Conservation (phyloP, 2,329 filamentous ascomycete species). For the Ceratocystis harringtonii region DNA sequence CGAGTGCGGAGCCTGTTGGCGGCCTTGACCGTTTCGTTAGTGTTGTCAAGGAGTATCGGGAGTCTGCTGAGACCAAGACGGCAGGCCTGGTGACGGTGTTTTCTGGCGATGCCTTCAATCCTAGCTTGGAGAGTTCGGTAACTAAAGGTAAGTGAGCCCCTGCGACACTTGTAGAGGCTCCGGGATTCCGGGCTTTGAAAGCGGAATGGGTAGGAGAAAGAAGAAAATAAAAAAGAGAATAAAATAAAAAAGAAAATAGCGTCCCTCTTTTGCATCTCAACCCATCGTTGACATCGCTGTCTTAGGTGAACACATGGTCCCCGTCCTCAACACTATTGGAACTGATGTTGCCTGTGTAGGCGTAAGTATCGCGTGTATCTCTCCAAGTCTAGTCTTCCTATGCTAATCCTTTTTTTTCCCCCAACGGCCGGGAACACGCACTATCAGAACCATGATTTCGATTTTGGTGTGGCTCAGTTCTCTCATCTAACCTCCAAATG, state of each 20-base stretch:
- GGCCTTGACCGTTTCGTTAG: slow-evolving; percentile 70
- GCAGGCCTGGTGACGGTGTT: slow-evolving; percentile 63
- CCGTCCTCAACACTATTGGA: slow-evolving; percentile 61
- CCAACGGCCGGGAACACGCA: neutral
- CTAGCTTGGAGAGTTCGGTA: slow-evolving; percentile 72
- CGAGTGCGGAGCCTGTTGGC: slow-evolving; percentile 67
- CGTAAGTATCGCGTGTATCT: slow-evolving; percentile 34
- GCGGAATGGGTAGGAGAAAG: too few species aligned
- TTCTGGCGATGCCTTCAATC: slow-evolving; percentile 86
- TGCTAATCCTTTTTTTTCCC: neutral
- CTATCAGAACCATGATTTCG: slow-evolving; percentile 69
- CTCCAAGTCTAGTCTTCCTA: neutral
- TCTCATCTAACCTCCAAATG: slow-evolving; percentile 57
- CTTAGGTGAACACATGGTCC: slow-evolving; percentile 68
- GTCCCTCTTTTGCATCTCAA: neutral
- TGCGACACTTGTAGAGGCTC: neutral
- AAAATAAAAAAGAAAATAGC: too few species aligned
- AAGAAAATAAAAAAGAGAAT: too few species aligned
- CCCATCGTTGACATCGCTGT: neutral
- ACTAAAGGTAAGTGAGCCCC: slow-evolving; percentile 51
- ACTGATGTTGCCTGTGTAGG: slow-evolving; percentile 73
- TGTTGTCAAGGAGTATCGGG: slow-evolving; percentile 58
- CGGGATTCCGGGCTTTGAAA: neutral
- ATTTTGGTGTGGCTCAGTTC: slow-evolving; percentile 78
- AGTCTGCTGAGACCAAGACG: slow-evolving; percentile 41